phyloP scores from a whole-genome alignment of 768 basidiomycete genomes.

The Boletellus sp. region DNA sequence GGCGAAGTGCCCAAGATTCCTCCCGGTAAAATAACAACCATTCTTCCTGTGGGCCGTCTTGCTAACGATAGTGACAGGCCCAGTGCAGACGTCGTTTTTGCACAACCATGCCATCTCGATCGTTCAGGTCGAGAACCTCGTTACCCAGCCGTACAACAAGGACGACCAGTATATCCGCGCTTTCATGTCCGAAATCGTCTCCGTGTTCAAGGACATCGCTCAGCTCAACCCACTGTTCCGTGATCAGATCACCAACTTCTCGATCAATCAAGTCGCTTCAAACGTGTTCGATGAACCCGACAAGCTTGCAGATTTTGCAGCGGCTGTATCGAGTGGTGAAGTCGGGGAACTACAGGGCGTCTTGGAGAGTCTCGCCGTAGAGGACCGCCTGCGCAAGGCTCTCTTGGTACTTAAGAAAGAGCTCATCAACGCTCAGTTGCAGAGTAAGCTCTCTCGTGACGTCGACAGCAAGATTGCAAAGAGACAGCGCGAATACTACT shows the following conservation, averaged over 20 bases:
- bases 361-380: constrained; percentile 79
- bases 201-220: constrained; percentile 97
- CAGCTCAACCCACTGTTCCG: constrained; percentile 96
- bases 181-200: constrained; percentile 94
- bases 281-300: constrained; percentile 98
- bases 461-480: constrained; percentile 95
- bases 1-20: constrained; percentile 22
- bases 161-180: constrained; percentile 94
- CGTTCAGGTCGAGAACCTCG: constrained; percentile 82
- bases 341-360: constrained; percentile 91
- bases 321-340: constrained; percentile 92
- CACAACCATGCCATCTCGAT: constrained; percentile 81
- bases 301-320: constrained; percentile 95
- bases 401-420: constrained; percentile 95
- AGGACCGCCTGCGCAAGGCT: constrained; percentile 86
- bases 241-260: constrained; percentile 96
- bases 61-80: constrained; percentile 35
- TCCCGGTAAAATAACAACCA: constrained; percentile 15
- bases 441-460: constrained; percentile 87
- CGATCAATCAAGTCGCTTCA: constrained; percentile 85
- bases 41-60: background rate
- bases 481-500: constrained; percentile 89
- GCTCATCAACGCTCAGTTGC: constrained; percentile 92
- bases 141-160: constrained; percentile 79
- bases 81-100: constrained; percentile 81